phyloP scores from a whole-genome alignment of 2,329 filamentous ascomycete genomes.

The Rhynchosporium agropyri region DNA sequence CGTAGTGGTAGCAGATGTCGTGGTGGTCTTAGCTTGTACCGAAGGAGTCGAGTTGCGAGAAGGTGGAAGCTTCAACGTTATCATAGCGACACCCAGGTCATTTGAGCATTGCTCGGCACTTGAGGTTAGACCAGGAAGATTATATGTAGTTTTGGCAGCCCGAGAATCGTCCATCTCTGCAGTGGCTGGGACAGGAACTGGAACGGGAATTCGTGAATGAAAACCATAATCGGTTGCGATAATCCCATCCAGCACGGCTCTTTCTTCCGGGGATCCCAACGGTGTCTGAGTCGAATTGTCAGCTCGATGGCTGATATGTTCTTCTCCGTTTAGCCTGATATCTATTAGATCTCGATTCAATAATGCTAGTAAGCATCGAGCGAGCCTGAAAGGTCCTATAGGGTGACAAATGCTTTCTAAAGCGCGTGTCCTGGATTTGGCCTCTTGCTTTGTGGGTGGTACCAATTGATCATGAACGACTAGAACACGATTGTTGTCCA shows the following conservation, averaged over 20 bases:
- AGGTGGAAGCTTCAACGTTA: not conserved
- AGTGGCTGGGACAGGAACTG: not conserved
- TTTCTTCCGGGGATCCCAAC: slow-evolving; percentile 32
- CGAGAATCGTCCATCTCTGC: not conserved
- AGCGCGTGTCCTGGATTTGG: slow-evolving; percentile 4
- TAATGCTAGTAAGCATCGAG: slow-evolving; percentile 33
- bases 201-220: not conserved
- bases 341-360: slow-evolving; percentile 21
- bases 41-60: not conserved
- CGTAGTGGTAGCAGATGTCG: not conserved
- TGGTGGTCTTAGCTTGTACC: not conserved
- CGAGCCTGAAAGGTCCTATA: slow-evolving; percentile 38
- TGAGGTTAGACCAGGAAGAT: not conserved
- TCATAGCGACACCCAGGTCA: not conserved
- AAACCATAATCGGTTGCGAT: slow-evolving; percentile 34
- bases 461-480: slow-evolving; percentile 32
- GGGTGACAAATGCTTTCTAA: slow-evolving; percentile 32
- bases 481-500: slow-evolving; percentile 27
- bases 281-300: slow-evolving; percentile 36
- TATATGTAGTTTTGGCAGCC: not conserved
- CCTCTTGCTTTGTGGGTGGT: slow-evolving; percentile 14
- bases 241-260: slow-evolving; percentile 26
- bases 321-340: not conserved
- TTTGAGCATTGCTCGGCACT: not conserved
- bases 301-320: not conserved